These are phyloP conservation scores for Chytriomyces hyalinus DNA, from an alignment of 192 early-diverging fungal genomes.

Conservation along the genomic window DNA sequence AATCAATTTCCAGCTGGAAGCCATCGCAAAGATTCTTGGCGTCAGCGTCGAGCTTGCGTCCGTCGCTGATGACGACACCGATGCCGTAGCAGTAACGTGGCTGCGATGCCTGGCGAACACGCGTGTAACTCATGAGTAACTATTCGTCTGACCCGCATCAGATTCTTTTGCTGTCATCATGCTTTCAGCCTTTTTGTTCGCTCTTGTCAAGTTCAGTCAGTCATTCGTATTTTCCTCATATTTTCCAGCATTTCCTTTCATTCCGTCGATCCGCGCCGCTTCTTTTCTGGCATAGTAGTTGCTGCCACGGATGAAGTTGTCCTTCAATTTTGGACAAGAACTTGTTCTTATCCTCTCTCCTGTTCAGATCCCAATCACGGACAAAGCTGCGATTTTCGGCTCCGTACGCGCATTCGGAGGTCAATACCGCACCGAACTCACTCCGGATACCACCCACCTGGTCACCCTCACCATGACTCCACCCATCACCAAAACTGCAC, in stretches of 20 bases:
- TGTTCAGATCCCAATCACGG: slow-evolving; percentile 36
- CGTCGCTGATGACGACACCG: too few relatives aligned
- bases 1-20: too few relatives aligned
- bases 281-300: slow-evolving; percentile 56
- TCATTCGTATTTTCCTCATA: too few relatives aligned
- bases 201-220: too few relatives aligned
- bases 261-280: slow-evolving; percentile 50
- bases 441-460: slow-evolving; percentile 52
- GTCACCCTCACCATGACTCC: slow-evolving; percentile 32
- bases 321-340: neutral
- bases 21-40: too few relatives aligned
- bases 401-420: slow-evolving; percentile 50
- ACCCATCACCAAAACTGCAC: slow-evolving; percentile 25
- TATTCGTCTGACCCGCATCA: too few relatives aligned
- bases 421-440: slow-evolving; percentile 39
- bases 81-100: neutral
- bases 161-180: too few relatives aligned
- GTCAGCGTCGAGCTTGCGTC: too few relatives aligned
- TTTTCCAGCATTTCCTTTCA: slow-evolving; percentile 39
- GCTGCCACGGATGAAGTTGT: slow-evolving; percentile 42
- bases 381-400: slow-evolving; percentile 48
- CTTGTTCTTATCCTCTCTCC: neutral
- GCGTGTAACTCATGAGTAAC: neutral
- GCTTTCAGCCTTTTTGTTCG: too few relatives aligned
- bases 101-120: neutral